phyloP scores from a whole-genome alignment of 164 flowering plant genomes.

The Malania oleifera region DNA sequence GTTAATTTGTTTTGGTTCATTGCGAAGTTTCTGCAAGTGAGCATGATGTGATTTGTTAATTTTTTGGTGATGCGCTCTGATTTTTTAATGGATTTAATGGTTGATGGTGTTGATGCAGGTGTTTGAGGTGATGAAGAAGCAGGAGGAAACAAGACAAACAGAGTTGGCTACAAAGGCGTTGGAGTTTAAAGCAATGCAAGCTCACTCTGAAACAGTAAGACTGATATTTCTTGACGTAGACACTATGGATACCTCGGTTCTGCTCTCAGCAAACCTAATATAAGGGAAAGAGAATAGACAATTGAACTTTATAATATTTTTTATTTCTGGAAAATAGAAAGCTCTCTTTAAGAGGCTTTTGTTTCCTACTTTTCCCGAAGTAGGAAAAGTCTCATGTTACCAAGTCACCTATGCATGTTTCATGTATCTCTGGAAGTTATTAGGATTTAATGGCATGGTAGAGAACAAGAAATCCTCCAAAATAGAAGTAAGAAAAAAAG shows the following conservation, averaged over 20 bases:
- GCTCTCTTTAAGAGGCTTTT: no score
- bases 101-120: conserved; percentile 32
- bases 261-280: no score
- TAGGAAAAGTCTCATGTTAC: no score
- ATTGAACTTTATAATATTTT: no score
- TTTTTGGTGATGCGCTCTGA: neutral
- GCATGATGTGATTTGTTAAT: neutral
- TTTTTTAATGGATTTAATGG: neutral
- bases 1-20: neutral
- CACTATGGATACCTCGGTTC: no score
- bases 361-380: no score
- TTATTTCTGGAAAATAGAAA: no score
- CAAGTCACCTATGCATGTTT: no score
- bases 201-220: conserved; percentile 65
- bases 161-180: conserved; percentile 45
- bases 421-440: no score
- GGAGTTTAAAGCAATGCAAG: conserved; percentile 65
- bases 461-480: no score
- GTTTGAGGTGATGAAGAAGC: conserved; percentile 71
- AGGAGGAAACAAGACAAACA: conserved; percentile 72
- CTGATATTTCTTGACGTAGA: neutral
- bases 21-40: conserved; percentile 3
- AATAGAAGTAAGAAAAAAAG: no score
- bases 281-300: neutral
- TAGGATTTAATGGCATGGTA: no score